Evolutionary conservation across 108 stramenopile genomes (phyloP).

Genomic region (Cyclotella cryptica): DNA sequence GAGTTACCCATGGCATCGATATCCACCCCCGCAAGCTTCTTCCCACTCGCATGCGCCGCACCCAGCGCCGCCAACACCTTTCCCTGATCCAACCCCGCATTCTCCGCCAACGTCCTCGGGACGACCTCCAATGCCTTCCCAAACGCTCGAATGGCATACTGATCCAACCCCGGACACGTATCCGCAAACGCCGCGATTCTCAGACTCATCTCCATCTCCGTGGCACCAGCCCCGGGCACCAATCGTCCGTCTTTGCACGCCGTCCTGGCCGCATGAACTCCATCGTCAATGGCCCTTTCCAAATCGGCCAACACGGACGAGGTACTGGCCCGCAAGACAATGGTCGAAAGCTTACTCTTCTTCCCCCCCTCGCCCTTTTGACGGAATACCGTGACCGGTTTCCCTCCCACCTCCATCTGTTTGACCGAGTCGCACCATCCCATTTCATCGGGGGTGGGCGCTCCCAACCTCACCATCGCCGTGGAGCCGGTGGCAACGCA

Average conservation of each 20-base stretch:
- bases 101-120: conserved; percentile 95
- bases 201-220: conserved; percentile 93
- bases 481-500: conserved; percentile 95
- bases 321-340: conserved; percentile 95
- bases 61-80: conserved; percentile 83
- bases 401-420: conserved; percentile 91
- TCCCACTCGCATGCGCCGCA: conserved; percentile 92
- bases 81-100: conserved; percentile 93
- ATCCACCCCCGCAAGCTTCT: conserved; percentile 85
- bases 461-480: conserved; percentile 94
- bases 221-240: conserved; percentile 95
- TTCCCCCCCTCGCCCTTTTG: conserved; percentile 75
- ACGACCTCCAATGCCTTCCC: conserved; percentile 97
- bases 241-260: conserved; percentile 91
- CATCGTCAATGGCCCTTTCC: conserved; percentile 97
- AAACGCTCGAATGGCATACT: conserved; percentile 98
- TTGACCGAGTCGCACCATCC: conserved; percentile 78
- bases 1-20: conserved; percentile 67
- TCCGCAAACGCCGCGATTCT: conserved; percentile 86
- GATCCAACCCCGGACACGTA: conserved; percentile 94
- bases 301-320: conserved; percentile 93
- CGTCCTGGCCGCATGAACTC: conserved; percentile 89
- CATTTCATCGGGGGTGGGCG: conserved; percentile 98
- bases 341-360: conserved; percentile 87
- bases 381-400: conserved; percentile 91